Percentiles rank a stretch among this genome's conserved stretches.
phyloP scores from a whole-genome alignment of 2,329 filamentous ascomycete genomes.

The Curvularia hawaiiensis region DNA sequence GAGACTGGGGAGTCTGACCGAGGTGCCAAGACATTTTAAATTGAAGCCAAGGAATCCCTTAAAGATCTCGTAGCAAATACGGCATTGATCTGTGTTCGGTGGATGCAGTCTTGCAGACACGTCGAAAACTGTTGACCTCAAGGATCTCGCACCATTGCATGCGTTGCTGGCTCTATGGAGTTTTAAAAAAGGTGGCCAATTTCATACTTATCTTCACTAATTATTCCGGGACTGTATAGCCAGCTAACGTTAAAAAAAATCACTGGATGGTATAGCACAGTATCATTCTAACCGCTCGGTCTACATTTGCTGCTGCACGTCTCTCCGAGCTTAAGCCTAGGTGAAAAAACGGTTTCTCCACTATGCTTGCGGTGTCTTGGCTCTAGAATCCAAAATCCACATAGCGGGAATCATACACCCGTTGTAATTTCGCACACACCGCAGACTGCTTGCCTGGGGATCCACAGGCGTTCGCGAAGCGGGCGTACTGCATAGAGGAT shows the following conservation, averaged over 20 bases:
- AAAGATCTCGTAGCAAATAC: neutral
- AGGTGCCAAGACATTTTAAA: constrained; percentile 12
- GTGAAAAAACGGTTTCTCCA: constrained; percentile 16
- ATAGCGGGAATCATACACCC: constrained; percentile 3
- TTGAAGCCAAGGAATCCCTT: constrained; percentile 7
- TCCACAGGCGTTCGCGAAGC: constrained; percentile 5
- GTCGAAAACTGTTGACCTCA: constrained; percentile 4
- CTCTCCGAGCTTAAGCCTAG: constrained; percentile 2
- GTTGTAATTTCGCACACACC: constrained; percentile 12
- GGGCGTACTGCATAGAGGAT: constrained; percentile 1
- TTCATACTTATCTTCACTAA: neutral
- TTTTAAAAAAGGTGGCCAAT: neutral
- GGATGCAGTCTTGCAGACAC: neutral
- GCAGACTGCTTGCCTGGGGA: neutral
- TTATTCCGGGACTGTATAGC: neutral
- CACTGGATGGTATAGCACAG: too few relatives aligned
- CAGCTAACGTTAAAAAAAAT: neutral
- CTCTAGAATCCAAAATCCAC: constrained; percentile 1
- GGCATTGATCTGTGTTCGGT: constrained; percentile 6
- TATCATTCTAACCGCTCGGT: neutral
- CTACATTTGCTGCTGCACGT: constrained; percentile 4
- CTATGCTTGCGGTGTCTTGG: constrained; percentile 14
- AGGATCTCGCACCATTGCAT: neutral
- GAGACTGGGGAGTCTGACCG: neutral
- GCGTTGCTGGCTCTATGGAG: neutral